Base-by-base conservation (phyloP, 805 yeast genomes). In the Metschnikowia noctiluminum region DNA sequence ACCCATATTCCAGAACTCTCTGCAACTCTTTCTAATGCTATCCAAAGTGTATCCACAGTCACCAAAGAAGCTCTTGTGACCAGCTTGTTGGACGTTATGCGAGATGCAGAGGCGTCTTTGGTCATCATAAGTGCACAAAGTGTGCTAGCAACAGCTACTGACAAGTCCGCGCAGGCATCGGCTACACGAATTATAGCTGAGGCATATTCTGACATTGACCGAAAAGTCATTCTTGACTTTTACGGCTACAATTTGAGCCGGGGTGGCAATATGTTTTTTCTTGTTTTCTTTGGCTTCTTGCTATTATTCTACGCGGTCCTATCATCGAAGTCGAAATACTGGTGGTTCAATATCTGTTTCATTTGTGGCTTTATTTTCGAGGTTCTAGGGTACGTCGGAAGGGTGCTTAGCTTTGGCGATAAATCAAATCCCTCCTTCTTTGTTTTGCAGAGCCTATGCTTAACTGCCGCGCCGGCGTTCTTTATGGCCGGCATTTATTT, bases 401-500 rank as follows among this genome's bases (percentile, higher is more conserved):
- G 77, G 50, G 59, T 69, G 2, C 45, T 69, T 28, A 48, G 71
- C 1, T 48, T 70, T 34, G 45, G 48, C 21, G 66, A 69, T 50
- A 42, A 55, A 46, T 52, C 56, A 10, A 45, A 57, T 45, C 31
- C 53, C 28, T 46, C 53, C 43, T 57, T 44, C 44, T 71, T 53
- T 50, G 55, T 68, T 27, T 44, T 66, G 46, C 77, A 72, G 53
- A 63, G 58, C 41, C 63, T 68, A 13, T 49, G 64, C 2, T 60
- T 71, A 49, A 69, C 74, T 1, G 60, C 70, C 21, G 66, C 73
- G 3, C 75, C 76, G 2, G 75, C 74, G 2, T 71, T 71, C 45
- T 57, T 71, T 11, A 70, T 71, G 75, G 77, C 64, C 1, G 77
- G 76, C 1, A 54, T 72, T 16, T 70, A 70, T 51, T 68, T 65